Evolutionary conservation across 2,329 filamentous ascomycete species (phyloP), one percentile per base, ranked within the genome.

Genomic region (Chaetomium strumarium): DNA sequence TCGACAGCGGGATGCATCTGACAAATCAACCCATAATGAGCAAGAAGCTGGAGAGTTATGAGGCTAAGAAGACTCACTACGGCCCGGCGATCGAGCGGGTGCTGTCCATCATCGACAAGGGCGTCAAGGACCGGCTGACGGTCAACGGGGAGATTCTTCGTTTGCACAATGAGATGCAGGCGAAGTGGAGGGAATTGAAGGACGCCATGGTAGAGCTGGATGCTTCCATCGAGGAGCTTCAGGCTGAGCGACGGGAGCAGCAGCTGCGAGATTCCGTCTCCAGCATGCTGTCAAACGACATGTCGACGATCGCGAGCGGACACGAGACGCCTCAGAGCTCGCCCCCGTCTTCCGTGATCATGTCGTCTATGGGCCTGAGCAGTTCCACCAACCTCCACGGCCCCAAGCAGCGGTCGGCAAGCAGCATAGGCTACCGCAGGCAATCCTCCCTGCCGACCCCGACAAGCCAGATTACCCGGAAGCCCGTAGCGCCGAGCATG

Each of bases 91-190:
- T 99, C 66, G 89, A 93, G 66, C 82, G 91, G 39, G 90, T 99
- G 8, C 72, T 97, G 16, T 84, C 86, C 37, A 95, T 97, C 65
- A 96, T 97, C 46, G 90, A 96, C 62, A 92, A 90, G 66, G 93
- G 93, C n/a, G 86, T 97, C 63, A 88, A 88, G 66, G 90, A 97
- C 64, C 83, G 93, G n/a, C 75, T 96, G 46, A 97, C 93, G 0
- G 90, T 97, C 51, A 97, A 99, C 65, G 93, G 93, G 41, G 93
- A 97, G 70, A 93, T 97, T 57, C 70, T 97, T 29, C 83, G 90
- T 41, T 75, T 97, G 31, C 86, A 96, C 63, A 81, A 83, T 7
- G 91, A 97, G 62, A 86, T 96, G 73, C 85, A 90, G 63, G 77
- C 82, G n/a, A 85, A 86, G 62, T 95, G 91, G 81, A 80, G 85